Percentiles rank a stretch among this genome's conserved stretches.
These are phyloP conservation scores for Phytophthora pinifolia DNA, from an alignment of 352 stramenopile genomes.

Conservation along the genomic window DNA sequence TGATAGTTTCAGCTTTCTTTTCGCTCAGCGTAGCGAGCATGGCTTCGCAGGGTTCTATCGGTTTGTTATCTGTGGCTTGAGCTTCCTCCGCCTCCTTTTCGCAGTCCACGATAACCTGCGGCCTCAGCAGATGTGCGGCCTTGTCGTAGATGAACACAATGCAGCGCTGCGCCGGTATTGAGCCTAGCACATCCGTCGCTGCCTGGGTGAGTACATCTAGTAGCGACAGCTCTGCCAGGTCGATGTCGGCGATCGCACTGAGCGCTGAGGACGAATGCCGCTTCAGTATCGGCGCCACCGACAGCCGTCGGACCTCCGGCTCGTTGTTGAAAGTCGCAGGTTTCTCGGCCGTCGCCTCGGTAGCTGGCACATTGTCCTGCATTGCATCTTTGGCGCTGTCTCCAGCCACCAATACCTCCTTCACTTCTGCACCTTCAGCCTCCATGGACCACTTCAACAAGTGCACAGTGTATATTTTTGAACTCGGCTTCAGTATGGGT, in stretches of 20 bases:
- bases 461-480: slow-evolving; percentile 18
- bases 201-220: slow-evolving; percentile 41
- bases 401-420: not conserved
- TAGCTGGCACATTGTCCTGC: not conserved
- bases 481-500: slow-evolving; percentile 15
- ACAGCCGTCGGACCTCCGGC: slow-evolving; percentile 4
- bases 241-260: slow-evolving; percentile 10
- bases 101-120: slow-evolving; percentile 33
- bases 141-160: slow-evolving; percentile 65
- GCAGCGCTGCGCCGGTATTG: slow-evolving; percentile 48
- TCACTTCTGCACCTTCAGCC: not conserved
- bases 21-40: too few species aligned
- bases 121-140: slow-evolving; percentile 39
- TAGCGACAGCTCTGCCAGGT: slow-evolving; percentile 24
- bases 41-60: not conserved
- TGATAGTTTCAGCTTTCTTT: not conserved
- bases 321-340: not conserved
- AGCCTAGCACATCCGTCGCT: slow-evolving; percentile 33
- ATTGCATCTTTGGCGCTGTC: not conserved
- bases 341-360: not conserved
- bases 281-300: slow-evolving; percentile 5
- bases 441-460: not conserved
- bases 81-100: not conserved
- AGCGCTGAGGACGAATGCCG: slow-evolving; percentile 8
- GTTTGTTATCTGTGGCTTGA: slow-evolving; percentile 1